Percentiles rank a stretch among this genome's conserved stretches.
Conservation (phyloP, 805 yeast species). For the Candida quercuum region DNA sequence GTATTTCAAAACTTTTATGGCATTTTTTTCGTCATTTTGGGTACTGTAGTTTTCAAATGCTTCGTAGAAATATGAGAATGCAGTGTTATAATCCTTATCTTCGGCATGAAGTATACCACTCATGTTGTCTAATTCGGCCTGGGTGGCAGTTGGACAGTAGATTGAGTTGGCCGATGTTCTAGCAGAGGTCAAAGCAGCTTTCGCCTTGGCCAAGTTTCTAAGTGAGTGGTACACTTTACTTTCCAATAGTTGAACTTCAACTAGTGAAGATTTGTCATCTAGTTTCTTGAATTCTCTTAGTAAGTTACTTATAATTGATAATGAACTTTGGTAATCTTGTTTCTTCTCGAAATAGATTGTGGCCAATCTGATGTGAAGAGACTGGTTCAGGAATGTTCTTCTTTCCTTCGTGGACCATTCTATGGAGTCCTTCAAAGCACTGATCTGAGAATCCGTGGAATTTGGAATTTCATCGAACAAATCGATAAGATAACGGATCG, state of each 20-base stretch:
- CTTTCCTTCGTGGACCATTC: constrained; percentile 84
- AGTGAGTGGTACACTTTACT: constrained; percentile 86
- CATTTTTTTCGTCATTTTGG: constrained; percentile 52
- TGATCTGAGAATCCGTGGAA: constrained; percentile 64
- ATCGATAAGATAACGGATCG: constrained; percentile 77
- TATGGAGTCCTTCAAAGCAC: constrained; percentile 70
- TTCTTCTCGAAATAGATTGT: constrained; percentile 64
- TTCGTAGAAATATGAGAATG: constrained; percentile 91
- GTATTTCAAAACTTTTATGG: constrained; percentile 81
- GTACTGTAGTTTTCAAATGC: constrained; percentile 83
- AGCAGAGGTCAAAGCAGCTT: constrained; percentile 90
- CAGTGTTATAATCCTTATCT: constrained; percentile 94
- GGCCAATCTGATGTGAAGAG: constrained; percentile 79
- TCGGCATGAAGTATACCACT: constrained; percentile 95
- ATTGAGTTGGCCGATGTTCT: constrained; percentile 97
- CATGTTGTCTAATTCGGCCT: constrained; percentile 93
- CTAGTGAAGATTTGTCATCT: constrained; percentile 92
- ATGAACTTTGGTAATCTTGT: constrained; percentile 58
- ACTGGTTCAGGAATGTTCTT: constrained; percentile 83
- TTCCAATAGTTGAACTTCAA: constrained; percentile 92
- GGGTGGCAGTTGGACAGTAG: constrained; percentile 88
- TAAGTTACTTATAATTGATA: constrained; percentile 64
- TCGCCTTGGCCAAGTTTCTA: constrained; percentile 84
- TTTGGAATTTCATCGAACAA: constrained; percentile 58
- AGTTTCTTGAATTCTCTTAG: constrained; percentile 84